phyloP scores from a whole-genome alignment of 2,329 filamentous ascomycete genomes.

The Hawksworthiomyces lignivorus region DNA sequence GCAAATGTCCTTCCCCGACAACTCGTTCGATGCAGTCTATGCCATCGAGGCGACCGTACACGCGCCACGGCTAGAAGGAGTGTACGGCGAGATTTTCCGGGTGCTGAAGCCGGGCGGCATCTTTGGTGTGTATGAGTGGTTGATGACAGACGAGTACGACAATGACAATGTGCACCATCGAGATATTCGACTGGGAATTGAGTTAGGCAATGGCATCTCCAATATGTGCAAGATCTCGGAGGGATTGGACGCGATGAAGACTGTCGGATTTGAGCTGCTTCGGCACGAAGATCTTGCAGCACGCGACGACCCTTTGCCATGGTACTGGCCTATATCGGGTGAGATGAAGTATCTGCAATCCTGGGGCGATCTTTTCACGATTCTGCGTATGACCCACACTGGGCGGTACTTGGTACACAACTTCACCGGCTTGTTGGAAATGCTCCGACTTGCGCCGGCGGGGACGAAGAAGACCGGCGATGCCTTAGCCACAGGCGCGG shows the following conservation, averaged over 20 bases:
- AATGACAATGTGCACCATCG: constrained; percentile 81
- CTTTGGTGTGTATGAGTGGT: constrained; percentile 97
- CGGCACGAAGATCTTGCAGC: constrained; percentile 81
- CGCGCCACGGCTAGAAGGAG: constrained; percentile 80
- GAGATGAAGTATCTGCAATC: constrained; percentile 76
- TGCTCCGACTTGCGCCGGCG: constrained; percentile 62
- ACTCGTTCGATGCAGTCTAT: constrained; percentile 90
- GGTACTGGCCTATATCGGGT: constrained; percentile 90
- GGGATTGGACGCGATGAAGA: constrained; percentile 73
- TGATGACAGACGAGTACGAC: constrained; percentile 95
- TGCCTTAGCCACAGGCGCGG: constrained; percentile 71
- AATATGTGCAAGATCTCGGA: constrained; percentile 84
- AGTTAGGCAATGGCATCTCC: constrained; percentile 91
- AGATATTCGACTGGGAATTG: constrained; percentile 86
- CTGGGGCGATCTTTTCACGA: constrained; percentile 72
- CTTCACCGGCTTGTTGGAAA: constrained; percentile 71
- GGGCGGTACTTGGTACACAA: constrained; percentile 69
- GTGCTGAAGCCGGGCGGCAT: constrained; percentile 92
- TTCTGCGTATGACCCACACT: constrained; percentile 81
- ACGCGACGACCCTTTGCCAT: constrained; percentile 66
- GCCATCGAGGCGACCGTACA: constrained; percentile 97
- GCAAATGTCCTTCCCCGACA: constrained; percentile 90
- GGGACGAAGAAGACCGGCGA: constrained; percentile 95
- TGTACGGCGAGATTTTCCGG: constrained; percentile 90
- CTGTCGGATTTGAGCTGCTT: constrained; percentile 77